phyloP scores from a whole-genome alignment of 257 asterid species.

The Solanum rostratum region DNA sequence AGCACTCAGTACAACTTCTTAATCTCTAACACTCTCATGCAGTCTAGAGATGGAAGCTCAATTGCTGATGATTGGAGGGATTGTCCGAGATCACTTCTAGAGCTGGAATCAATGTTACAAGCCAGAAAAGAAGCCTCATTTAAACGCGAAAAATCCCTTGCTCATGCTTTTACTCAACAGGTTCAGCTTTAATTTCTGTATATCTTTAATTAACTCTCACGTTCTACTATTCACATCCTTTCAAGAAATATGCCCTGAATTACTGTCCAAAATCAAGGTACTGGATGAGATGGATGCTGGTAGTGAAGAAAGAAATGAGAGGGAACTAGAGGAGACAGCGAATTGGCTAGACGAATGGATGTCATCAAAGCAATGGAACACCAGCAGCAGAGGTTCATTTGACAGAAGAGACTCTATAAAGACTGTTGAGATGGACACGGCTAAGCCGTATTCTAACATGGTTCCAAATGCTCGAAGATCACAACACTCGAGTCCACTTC shows the following conservation, averaged over 20 bases:
- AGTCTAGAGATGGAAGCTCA: conserved; percentile 61
- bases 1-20: background rate
- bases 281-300: conserved; percentile 20
- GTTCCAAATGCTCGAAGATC: conserved; percentile 30
- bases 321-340: conserved; percentile 24
- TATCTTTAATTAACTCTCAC: background rate
- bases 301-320: conserved; percentile 27
- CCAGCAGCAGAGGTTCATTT: conserved; percentile 46
- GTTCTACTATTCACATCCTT: background rate
- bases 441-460: conserved; percentile 18
- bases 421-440: conserved; percentile 64
- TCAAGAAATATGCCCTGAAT: background rate
- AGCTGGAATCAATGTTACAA: conserved; percentile 54
- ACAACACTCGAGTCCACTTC: conserved; percentile 51
- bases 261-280: conserved; percentile 17
- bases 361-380: conserved; percentile 55
- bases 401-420: conserved; percentile 67
- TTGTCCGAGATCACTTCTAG: conserved; percentile 63
- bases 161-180: conserved; percentile 65
- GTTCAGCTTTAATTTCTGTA: conserved; percentile 4
- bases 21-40: background rate
- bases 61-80: conserved; percentile 63
- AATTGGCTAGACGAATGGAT: conserved; percentile 59
- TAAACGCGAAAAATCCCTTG: conserved; percentile 48
- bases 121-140: conserved; percentile 67